Evolutionary conservation across 192 early-diverging fungal genomes (phyloP).

Genomic region (Jimgerdemannia lactiflua): DNA sequence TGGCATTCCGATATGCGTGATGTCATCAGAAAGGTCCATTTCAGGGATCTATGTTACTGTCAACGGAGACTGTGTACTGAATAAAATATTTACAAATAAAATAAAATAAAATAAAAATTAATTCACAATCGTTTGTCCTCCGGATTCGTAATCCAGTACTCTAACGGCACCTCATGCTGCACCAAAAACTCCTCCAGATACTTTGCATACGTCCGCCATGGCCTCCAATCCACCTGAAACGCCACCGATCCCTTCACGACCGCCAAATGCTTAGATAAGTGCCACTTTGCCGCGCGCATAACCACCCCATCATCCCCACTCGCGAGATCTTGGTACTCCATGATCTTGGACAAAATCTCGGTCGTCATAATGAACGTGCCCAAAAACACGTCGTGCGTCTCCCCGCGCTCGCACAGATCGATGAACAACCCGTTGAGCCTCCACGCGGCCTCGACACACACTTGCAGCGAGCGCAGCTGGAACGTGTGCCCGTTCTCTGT

Average conservation of each 20-base stretch:
- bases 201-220: not conserved
- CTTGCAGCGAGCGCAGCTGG: not conserved
- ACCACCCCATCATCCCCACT: not conserved
- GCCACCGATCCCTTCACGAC: not conserved
- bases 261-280: not conserved
- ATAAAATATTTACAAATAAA: not conserved
- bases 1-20: too few species aligned
- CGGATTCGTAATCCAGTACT: not conserved
- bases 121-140: not conserved
- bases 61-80: not conserved
- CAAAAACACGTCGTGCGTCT: not conserved
- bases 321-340: not conserved
- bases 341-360: not conserved
- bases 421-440: not conserved
- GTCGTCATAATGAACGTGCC: not conserved
- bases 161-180: slow-evolving; percentile 23
- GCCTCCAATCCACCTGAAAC: not conserved
- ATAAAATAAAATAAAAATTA: slow-evolving; percentile 1
- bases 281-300: not conserved
- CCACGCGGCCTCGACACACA: not conserved
- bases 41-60: too few species aligned
- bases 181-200: not conserved
- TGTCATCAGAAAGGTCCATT: too few species aligned
- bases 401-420: not conserved
- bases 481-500: not conserved